Evolutionary conservation across 352 stramenopile species (phyloP).

Genomic region (Phytophthora gonapodyides): DNA sequence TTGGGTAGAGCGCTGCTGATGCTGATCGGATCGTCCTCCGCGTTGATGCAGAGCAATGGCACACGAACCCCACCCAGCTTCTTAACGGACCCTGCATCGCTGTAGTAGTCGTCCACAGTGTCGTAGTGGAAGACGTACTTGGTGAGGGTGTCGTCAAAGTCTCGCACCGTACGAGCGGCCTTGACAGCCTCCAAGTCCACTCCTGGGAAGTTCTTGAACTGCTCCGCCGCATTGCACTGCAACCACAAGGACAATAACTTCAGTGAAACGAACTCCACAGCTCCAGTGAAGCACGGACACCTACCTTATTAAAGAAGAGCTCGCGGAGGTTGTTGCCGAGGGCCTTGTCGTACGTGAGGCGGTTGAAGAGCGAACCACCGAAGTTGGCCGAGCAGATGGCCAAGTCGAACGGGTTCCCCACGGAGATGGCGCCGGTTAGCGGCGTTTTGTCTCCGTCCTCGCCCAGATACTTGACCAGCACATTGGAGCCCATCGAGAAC

Average conservation of each 20-base stretch:
- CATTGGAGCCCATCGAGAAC: conserved; percentile 81
- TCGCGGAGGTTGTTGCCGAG: conserved; percentile 61
- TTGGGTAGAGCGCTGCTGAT: conserved; percentile 41
- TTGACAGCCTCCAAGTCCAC: conserved; percentile 52
- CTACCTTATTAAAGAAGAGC: conserved; percentile 68
- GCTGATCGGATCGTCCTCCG: conserved; percentile 67
- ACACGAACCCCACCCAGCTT: conserved; percentile 44
- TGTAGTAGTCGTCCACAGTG: conserved; percentile 68
- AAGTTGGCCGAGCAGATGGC: conserved; percentile 58
- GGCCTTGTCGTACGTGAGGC: conserved; percentile 63
- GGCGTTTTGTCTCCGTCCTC: conserved; percentile 51
- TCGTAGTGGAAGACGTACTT: conserved; percentile 61
- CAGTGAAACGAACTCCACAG: neutral
- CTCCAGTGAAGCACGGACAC: neutral
- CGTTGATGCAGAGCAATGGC: conserved; percentile 69
- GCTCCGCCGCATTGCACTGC: conserved; percentile 40
- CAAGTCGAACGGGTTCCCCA: conserved; percentile 80
- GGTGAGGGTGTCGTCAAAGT: conserved; percentile 74
- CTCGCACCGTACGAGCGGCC: conserved; percentile 39
- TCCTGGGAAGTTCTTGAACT: conserved; percentile 48
- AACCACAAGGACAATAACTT: neutral
- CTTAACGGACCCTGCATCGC: conserved; percentile 51
- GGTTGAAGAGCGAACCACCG: conserved; percentile 51
- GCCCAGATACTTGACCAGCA: conserved; percentile 81
- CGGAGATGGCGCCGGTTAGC: conserved; percentile 60